Conservation (phyloP, 2,329 filamentous ascomycete genomes). For the Aspergillus brasiliensis region DNA sequence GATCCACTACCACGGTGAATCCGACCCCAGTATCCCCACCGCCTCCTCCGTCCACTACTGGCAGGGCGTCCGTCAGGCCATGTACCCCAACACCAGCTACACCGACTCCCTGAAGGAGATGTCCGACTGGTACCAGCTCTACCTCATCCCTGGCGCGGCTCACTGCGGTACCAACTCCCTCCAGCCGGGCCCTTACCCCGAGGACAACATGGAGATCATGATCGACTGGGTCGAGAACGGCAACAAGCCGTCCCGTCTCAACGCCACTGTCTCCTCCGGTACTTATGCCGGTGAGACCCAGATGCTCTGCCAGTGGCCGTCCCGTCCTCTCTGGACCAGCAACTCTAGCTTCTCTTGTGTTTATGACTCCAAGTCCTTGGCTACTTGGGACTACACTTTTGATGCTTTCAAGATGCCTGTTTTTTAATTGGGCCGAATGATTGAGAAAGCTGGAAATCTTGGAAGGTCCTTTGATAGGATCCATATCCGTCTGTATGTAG, state of each 20-base stretch:
- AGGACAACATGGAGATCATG: constrained; percentile 50
- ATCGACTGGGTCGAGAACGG: constrained; percentile 58
- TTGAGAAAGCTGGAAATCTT: accelerated
- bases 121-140: constrained; percentile 58
- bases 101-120: constrained; percentile 46
- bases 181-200: constrained; percentile 50
- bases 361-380: constrained; percentile 18
- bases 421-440: constrained; percentile 6
- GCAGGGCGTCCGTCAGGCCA: constrained; percentile 54
- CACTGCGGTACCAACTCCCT: constrained; percentile 54
- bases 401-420: constrained; percentile 20
- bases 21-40: constrained; percentile 55
- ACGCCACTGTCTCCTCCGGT: constrained; percentile 42
- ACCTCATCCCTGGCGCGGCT: constrained; percentile 56
- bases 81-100: constrained; percentile 49
- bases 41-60: constrained; percentile 59
- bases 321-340: constrained; percentile 33
- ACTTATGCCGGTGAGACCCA: constrained; percentile 33
- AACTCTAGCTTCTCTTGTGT: constrained; percentile 18
- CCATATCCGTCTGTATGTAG: background rate
- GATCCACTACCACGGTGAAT: constrained; percentile 62
- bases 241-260: constrained; percentile 47
- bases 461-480: background rate
- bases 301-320: constrained; percentile 40
- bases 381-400: constrained; percentile 21